Conservation (phyloP, 1,284 basidiomycete species). For the Pulveroboletus sp. region DNA sequence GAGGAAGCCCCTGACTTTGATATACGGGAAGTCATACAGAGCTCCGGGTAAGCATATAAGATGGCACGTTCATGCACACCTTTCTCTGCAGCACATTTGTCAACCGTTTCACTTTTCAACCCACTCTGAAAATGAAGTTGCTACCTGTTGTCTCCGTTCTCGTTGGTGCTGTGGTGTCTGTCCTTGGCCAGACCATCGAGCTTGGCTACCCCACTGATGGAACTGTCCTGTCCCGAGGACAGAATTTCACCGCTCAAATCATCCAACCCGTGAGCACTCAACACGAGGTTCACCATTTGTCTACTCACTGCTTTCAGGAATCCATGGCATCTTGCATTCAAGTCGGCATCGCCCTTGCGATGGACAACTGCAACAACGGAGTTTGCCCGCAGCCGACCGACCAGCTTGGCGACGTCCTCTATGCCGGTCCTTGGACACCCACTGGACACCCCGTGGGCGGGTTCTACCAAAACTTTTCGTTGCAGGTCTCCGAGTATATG, state of each 20-base stretch:
- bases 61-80: too few relatives aligned
- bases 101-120: too few relatives aligned
- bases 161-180: conserved; percentile 1
- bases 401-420: conserved; percentile 31
- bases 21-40: too few relatives aligned
- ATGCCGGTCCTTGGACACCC: conserved; percentile 34
- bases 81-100: too few relatives aligned
- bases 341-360: conserved; percentile 36
- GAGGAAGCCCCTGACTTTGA: too few relatives aligned
- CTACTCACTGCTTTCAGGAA: conserved; percentile 8
- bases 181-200: conserved; percentile 33
- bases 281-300: not conserved
- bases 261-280: conserved; percentile 22
- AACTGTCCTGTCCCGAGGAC: conserved; percentile 13
- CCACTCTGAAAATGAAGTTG: too few relatives aligned
- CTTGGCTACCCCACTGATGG: conserved; percentile 28
- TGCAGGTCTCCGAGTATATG: conserved; percentile 17
- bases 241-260: conserved; percentile 24
- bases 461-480: conserved; percentile 37
- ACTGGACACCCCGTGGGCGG: conserved; percentile 22
- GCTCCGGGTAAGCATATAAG: too few relatives aligned
- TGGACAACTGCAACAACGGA: conserved; percentile 22
- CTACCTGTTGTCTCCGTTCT: too few relatives aligned
- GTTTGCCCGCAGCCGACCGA: conserved; percentile 26
- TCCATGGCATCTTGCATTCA: conserved; percentile 28